These are phyloP conservation scores for Colletotrichum lindemuthianum DNA, from an alignment of 2,329 filamentous ascomycete species.

Conservation along the genomic window DNA sequence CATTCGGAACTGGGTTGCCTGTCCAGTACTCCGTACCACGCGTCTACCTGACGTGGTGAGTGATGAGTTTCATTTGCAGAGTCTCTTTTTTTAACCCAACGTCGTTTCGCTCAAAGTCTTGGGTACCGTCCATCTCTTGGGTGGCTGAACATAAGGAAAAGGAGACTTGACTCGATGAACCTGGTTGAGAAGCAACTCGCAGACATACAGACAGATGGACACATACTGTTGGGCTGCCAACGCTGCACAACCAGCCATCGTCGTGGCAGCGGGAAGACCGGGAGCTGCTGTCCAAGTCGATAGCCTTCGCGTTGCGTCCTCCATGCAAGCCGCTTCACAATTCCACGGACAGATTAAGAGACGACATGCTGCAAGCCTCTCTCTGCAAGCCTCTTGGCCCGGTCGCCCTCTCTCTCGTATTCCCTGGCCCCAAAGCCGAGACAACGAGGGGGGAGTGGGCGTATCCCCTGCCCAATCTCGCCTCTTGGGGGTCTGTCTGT, in stretches of 20 bases:
- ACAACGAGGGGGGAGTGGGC: conserved; percentile 7
- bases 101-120: conserved; percentile 10
- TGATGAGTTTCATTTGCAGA: conserved; percentile 12
- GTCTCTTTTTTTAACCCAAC: neutral
- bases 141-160: neutral
- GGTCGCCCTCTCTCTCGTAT: conserved; percentile 31
- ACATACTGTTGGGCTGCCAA: too few relatives aligned
- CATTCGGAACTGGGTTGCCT: conserved; percentile 4
- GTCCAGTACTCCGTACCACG: conserved; percentile 5
- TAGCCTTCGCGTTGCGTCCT: conserved; percentile 2
- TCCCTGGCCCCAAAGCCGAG: conserved; percentile 3
- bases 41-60: conserved; percentile 11
- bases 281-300: neutral
- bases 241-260: neutral
- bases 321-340: conserved; percentile 24
- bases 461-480: conserved; percentile 29
- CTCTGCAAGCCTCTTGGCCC: conserved; percentile 31
- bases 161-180: neutral
- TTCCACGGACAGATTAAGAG: neutral
- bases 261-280: neutral
- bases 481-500: conserved; percentile 4
- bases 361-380: conserved; percentile 24
- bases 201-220: too few relatives aligned
- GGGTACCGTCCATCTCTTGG: neutral
- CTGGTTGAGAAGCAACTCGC: neutral